Evolutionary conservation across 75 land plant species (phyloP).

Genomic region (Selaginella tamariscina): DNA sequence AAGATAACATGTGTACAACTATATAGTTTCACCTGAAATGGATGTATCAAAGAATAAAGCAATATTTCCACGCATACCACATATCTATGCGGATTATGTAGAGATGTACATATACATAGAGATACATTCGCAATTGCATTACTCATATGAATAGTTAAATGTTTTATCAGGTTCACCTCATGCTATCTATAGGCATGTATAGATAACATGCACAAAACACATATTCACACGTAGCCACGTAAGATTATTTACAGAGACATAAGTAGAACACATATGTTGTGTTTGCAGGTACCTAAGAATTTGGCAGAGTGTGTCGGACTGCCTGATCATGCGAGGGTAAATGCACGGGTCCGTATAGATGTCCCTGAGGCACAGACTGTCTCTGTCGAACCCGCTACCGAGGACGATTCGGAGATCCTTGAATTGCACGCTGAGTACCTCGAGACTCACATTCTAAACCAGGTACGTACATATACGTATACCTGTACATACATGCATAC

Average conservation of each 20-base stretch:
- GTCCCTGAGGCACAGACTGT: constrained; percentile 59
- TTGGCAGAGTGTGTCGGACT: constrained; percentile 73
- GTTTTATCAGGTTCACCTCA: not conserved
- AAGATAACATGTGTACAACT: too few species aligned
- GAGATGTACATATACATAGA: not conserved
- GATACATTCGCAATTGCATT: not conserved
- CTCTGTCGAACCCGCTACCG: constrained; percentile 68
- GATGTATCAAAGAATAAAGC: too few species aligned
- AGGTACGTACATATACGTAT: constrained; percentile 31
- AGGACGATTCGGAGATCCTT: constrained; percentile 94
- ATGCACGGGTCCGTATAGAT: constrained; percentile 38
- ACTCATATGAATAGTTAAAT: not conserved
- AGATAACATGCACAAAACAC: not conserved
- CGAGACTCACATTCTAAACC: constrained; percentile 58
- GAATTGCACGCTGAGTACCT: constrained; percentile 73
- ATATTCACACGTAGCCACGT: not conserved
- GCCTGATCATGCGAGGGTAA: constrained; percentile 34
- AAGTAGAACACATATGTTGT: not conserved
- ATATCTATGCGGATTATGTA: not conserved
- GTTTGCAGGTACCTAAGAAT: constrained; percentile 44
- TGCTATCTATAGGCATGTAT: not conserved
- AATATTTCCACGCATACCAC: too few species aligned
- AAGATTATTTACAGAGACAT: not conserved
- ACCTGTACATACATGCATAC: not conserved
- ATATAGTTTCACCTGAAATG: too few species aligned